phyloP scores from a whole-genome alignment of 164 flowering plant species.

The Vitis riparia region DNA sequence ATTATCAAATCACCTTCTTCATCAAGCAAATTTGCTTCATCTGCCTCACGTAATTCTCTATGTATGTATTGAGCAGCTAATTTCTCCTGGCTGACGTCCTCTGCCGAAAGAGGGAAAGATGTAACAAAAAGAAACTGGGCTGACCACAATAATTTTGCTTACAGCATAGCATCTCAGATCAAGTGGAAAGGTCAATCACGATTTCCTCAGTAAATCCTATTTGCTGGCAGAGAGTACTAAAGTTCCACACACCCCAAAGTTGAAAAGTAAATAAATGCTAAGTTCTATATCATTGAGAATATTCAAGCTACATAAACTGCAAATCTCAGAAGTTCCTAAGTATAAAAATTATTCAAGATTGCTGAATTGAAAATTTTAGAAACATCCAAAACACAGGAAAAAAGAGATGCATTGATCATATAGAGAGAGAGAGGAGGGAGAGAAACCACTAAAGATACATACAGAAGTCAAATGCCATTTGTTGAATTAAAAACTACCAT shows the following conservation, averaged over 20 bases:
- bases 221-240: neutral
- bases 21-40: conserved; percentile 82
- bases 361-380: too few relatives aligned
- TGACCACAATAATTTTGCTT: neutral
- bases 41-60: conserved; percentile 59
- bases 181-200: neutral
- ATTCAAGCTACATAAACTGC: too few relatives aligned
- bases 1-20: conserved; percentile 60
- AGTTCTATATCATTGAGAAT: too few relatives aligned
- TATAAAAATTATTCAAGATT: too few relatives aligned
- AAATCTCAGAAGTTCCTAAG: too few relatives aligned
- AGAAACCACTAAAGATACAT: neutral
- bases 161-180: neutral
- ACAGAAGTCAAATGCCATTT: neutral
- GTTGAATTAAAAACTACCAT: neutral
- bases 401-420: too few relatives aligned
- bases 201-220: neutral
- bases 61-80: conserved; percentile 44
- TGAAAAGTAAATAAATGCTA: too few relatives aligned
- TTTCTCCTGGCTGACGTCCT: conserved; percentile 46
- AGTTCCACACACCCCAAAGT: neutral
- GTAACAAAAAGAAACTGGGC: neutral
- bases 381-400: too few relatives aligned
- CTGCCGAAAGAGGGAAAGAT: conserved; percentile 32
- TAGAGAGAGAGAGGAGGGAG: neutral